A percentile compares a stretch with the other conserved stretches of the same genome.
phyloP scores from a whole-genome alignment of 345 rosid species.

The Zanthoxylum bungeanum region DNA sequence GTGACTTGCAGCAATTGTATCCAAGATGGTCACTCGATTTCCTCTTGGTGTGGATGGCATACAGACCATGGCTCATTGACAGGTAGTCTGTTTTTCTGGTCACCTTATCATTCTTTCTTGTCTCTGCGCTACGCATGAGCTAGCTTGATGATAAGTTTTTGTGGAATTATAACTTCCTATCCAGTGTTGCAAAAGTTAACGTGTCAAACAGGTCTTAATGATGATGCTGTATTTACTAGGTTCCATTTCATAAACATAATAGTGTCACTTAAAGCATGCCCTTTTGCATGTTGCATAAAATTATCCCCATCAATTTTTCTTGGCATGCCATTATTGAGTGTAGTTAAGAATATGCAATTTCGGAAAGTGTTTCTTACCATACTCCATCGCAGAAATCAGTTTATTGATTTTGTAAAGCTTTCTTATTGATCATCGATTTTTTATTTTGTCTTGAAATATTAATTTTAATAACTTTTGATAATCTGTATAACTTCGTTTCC shows the following conservation, averaged over 20 bases:
- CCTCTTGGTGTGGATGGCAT: conserved; percentile 99
- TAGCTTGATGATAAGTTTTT: neutral
- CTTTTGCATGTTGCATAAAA: neutral
- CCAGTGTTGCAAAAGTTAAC: neutral
- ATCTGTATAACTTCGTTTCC: conserved; percentile 18
- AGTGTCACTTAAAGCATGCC: neutral
- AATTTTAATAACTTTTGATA: neutral
- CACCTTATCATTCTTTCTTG: conserved; percentile 15
- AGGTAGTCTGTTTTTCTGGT: conserved; percentile 35
- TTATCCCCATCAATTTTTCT: neutral
- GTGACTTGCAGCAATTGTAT: conserved; percentile 41
- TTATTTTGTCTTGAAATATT: neutral
- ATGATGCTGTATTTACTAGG: neutral
- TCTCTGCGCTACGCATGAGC: neutral
- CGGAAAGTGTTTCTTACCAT: neutral
- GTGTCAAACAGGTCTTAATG: neutral
- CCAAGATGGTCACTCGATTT: conserved; percentile 48
- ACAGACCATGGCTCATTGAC: conserved; percentile 89
- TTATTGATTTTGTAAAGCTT: conserved; percentile 1
- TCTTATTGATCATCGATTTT: too few relatives aligned
- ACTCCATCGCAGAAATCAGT: neutral
- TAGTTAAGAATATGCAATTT: neutral
- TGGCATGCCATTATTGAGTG: neutral
- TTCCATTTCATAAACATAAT: neutral
- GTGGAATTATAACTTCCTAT: neutral